Evolutionary conservation across 495 filamentous ascomycete species (phyloP).

Genomic region (Xylaria grammica): DNA sequence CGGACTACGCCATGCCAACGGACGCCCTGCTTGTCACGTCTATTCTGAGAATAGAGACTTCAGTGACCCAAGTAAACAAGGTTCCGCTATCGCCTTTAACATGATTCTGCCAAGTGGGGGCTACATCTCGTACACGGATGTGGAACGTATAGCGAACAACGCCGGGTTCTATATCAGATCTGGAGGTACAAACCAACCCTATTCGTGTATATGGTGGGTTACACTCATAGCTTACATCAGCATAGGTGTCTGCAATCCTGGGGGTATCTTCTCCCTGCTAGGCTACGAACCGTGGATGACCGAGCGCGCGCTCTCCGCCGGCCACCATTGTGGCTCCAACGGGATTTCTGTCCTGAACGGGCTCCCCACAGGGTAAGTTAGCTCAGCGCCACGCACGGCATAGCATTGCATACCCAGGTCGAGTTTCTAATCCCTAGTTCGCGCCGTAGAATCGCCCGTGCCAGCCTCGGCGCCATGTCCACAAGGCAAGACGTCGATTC

Average conservation of each 20-base stretch:
- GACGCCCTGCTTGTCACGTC: conserved; percentile 59
- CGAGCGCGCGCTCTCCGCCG: conserved; percentile 63
- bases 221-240: conserved; percentile 9
- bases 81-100: conserved; percentile 75
- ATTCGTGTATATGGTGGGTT: conserved; percentile 43
- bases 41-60: conserved; percentile 64
- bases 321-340: conserved; percentile 63
- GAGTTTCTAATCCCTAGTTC: conserved; percentile 22
- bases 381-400: not conserved
- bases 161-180: conserved; percentile 70
- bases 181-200: conserved; percentile 53
- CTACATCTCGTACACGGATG: conserved; percentile 60
- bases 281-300: conserved; percentile 64
- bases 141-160: conserved; percentile 67
- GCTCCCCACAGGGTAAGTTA: conserved; percentile 57
- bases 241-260: conserved; percentile 52
- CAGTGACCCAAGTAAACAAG: conserved; percentile 64
- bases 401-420: not conserved
- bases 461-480: conserved; percentile 75
- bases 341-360: conserved; percentile 58
- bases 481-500: conserved; percentile 63
- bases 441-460: conserved; percentile 61
- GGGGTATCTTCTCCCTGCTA: conserved; percentile 49
- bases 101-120: conserved; percentile 58
- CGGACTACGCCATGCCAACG: conserved; percentile 64